Conservation (phyloP, 1,284 basidiomycete genomes). For the Cutaneotrichosporon spelunceum region DNA sequence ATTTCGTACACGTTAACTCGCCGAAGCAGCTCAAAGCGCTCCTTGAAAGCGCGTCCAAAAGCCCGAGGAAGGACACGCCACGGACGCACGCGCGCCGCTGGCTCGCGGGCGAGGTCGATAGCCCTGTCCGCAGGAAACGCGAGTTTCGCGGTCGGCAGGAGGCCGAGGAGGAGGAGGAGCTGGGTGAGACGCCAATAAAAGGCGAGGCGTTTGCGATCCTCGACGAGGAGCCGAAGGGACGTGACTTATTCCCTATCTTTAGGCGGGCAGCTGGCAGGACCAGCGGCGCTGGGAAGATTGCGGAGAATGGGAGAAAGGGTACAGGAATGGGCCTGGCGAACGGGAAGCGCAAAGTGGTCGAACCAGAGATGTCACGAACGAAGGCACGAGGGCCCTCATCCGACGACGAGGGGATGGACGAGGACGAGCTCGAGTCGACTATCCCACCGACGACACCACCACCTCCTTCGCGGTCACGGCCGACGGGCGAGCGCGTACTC, state of each 20-base stretch:
- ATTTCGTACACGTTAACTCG: constrained; percentile 41
- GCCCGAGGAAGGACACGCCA: constrained; percentile 35
- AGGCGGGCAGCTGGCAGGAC: constrained; percentile 6
- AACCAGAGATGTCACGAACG: background rate
- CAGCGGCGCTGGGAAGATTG: background rate
- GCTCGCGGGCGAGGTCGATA: constrained; percentile 48
- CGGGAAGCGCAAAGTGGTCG: background rate
- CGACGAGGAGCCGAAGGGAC: constrained; percentile 8
- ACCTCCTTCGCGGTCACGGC: background rate
- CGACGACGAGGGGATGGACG: background rate
- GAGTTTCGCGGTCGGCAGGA: background rate
- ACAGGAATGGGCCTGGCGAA: background rate
- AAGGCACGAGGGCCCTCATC: background rate
- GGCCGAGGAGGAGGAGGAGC: constrained; percentile 22
- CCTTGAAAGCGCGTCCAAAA: constrained; percentile 31
- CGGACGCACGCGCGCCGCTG: constrained; percentile 48
- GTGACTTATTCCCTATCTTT: constrained; percentile 21
- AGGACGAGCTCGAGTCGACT: background rate
- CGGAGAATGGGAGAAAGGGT: background rate
- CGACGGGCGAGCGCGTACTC: constrained; percentile 23
- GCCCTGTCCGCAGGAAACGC: constrained; percentile 30
- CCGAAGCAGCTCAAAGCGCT: constrained; percentile 44
- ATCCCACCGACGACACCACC: background rate
- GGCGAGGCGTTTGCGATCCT: constrained; percentile 15
- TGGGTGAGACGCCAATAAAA: constrained; percentile 22